Conservation (phyloP, 2,329 filamentous ascomycete genomes). For the Colletotrichum sp. region DNA sequence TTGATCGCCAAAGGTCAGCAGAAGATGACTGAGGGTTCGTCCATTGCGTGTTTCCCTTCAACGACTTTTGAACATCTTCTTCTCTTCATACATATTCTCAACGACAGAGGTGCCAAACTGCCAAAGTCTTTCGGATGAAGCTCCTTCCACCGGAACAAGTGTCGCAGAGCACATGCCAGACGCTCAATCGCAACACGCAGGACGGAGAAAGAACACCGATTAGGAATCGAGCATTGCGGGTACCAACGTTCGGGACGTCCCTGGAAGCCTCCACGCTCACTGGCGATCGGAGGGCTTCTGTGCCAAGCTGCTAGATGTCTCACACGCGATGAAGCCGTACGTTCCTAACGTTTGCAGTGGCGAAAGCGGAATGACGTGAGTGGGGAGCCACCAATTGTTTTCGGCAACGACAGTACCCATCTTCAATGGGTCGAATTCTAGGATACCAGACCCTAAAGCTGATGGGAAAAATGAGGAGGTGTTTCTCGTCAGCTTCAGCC, state of each 20-base stretch:
- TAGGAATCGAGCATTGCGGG: background rate
- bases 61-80: background rate
- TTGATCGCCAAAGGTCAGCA: background rate
- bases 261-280: background rate
- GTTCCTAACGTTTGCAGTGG: background rate
- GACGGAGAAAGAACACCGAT: background rate
- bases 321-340: background rate
- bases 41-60: background rate
- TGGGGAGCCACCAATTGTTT: background rate
- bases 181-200: background rate
- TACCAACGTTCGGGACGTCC: background rate
- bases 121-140: background rate
- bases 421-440: background rate
- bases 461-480: background rate
- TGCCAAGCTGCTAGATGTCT: background rate
- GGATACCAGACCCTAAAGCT: background rate
- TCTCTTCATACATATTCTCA: background rate
- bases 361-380: background rate
- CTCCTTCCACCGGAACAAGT: background rate
- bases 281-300: background rate
- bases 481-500: background rate
- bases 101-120: background rate
- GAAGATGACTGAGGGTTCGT: background rate
- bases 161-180: background rate
- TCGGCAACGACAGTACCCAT: background rate